Evolutionary conservation across 306 rosid species (phyloP).

Genomic region (Sesbania bispinosa): DNA sequence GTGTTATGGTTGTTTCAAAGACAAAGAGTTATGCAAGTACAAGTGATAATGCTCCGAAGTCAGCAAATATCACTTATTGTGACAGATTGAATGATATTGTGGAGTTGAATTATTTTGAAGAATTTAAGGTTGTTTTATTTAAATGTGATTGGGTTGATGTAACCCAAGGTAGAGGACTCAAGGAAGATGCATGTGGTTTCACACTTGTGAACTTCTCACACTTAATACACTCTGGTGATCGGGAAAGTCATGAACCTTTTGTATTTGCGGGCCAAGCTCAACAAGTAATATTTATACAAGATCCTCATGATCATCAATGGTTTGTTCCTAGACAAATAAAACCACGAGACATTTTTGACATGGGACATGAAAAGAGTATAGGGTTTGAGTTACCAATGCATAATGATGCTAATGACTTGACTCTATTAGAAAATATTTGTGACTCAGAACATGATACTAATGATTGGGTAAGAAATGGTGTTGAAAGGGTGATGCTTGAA

Average conservation of each 20-base stretch:
- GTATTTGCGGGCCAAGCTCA: too few species aligned
- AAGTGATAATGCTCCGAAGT: background rate
- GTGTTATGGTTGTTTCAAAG: conserved; percentile 1
- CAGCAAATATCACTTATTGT: background rate
- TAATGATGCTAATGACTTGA: background rate
- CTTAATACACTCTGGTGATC: too few species aligned
- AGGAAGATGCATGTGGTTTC: background rate
- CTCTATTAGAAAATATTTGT: background rate
- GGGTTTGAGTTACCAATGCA: background rate
- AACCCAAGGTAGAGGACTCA: too few species aligned
- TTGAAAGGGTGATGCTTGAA: background rate
- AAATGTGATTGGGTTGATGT: background rate
- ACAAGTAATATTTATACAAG: background rate
- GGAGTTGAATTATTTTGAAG: background rate
- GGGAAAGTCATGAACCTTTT: too few species aligned
- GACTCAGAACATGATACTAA: background rate
- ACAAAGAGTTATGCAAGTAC: background rate
- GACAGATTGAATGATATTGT: background rate
- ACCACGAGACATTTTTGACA: background rate
- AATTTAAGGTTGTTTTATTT: background rate
- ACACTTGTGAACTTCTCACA: too few species aligned
- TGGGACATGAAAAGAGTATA: background rate
- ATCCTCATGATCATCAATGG: background rate
- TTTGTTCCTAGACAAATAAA: background rate
- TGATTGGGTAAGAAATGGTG: background rate